Percentiles rank a stretch among this genome's conserved stretches.
These are phyloP conservation scores for Cladophialophora yegresii DNA, from an alignment of 2,329 filamentous ascomycete species.

Conservation along the genomic window DNA sequence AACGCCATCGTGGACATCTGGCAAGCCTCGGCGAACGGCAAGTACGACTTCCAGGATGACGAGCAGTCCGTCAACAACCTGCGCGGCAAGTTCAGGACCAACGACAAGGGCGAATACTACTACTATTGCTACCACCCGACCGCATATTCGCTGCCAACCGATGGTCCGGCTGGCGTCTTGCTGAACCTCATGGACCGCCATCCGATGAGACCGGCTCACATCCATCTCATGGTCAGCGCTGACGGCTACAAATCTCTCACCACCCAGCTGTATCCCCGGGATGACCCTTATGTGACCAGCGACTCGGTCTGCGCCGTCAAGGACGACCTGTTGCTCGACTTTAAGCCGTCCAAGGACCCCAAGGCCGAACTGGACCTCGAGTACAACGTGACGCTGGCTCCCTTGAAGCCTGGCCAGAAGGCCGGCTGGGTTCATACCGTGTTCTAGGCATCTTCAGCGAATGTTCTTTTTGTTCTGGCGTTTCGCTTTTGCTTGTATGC, in stretches of 20 bases:
- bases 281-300: constrained; percentile 59
- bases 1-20: constrained; percentile 74
- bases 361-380: constrained; percentile 61
- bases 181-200: constrained; percentile 59
- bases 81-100: constrained; percentile 71
- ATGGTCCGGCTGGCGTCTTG: constrained; percentile 59
- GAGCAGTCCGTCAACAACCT: constrained; percentile 73
- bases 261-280: constrained; percentile 61
- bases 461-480: not conserved
- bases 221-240: constrained; percentile 60
- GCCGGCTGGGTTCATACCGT: constrained; percentile 21
- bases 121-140: constrained; percentile 77
- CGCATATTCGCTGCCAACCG: constrained; percentile 69
- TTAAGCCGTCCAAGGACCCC: constrained; percentile 55
- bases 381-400: constrained; percentile 62
- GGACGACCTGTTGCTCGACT: constrained; percentile 61
- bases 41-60: constrained; percentile 73
- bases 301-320: constrained; percentile 65
- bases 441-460: constrained; percentile 12
- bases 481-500: not conserved
- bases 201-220: constrained; percentile 63
- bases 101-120: constrained; percentile 68
- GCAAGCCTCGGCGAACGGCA: constrained; percentile 74
- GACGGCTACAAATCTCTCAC: constrained; percentile 59
- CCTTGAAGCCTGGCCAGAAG: constrained; percentile 39